phyloP scores from a whole-genome alignment of 768 basidiomycete species.

The Amanita polypyramis region DNA sequence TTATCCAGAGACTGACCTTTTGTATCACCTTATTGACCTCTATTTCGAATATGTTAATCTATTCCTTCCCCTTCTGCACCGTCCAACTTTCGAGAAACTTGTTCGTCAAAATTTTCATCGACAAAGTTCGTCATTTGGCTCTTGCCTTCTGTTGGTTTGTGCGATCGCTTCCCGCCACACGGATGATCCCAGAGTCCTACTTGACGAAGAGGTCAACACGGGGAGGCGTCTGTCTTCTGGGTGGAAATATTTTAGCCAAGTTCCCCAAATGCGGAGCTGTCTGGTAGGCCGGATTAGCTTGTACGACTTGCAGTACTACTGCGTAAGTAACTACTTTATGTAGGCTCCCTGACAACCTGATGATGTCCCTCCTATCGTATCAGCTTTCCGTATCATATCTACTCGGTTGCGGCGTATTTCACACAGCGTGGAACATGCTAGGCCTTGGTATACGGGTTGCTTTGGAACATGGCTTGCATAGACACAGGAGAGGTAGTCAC shows the following conservation, averaged over 20 bases:
- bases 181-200: slow-evolving; percentile 33
- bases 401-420: slow-evolving; percentile 34
- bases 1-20: slow-evolving; percentile 42
- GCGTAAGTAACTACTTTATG: slow-evolving; percentile 37
- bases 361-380: not conserved
- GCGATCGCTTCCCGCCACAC: slow-evolving; percentile 51
- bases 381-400: slow-evolving; percentile 24
- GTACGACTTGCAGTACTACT: slow-evolving; percentile 63
- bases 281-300: slow-evolving; percentile 47
- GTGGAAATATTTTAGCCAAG: slow-evolving; percentile 53
- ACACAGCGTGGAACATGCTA: slow-evolving; percentile 44
- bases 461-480: slow-evolving; percentile 56
- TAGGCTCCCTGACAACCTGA: slow-evolving; percentile 20
- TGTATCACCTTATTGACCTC: slow-evolving; percentile 35
- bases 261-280: slow-evolving; percentile 48
- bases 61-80: slow-evolving; percentile 54
- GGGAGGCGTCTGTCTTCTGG: slow-evolving; percentile 37
- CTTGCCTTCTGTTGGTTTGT: slow-evolving; percentile 52
- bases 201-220: slow-evolving; percentile 17
- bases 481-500: slow-evolving; percentile 27
- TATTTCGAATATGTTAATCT: slow-evolving; percentile 49
- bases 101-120: slow-evolving; percentile 37
- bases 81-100: slow-evolving; percentile 47
- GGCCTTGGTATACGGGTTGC: slow-evolving; percentile 50
- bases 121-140: slow-evolving; percentile 38